Percentiles rank a stretch among this genome's conserved stretches.
These are phyloP conservation scores for Coleophoma crateriformis DNA, from an alignment of 2,329 filamentous ascomycete species.

Conservation along the genomic window DNA sequence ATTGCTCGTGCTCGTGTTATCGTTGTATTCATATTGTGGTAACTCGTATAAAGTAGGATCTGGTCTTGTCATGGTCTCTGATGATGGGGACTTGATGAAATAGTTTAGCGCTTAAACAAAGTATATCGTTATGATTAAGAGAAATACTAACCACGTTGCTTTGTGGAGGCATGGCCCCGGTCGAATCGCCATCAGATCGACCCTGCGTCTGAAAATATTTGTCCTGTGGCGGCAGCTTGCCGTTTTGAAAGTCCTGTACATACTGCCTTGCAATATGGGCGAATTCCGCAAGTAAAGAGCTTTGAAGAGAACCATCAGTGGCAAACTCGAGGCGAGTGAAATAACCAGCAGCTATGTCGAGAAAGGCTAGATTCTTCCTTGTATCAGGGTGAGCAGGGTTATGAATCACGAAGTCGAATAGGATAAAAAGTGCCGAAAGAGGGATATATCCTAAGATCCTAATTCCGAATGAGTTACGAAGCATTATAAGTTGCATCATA, in stretches of 20 bases:
- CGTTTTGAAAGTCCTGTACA: conserved; percentile 13
- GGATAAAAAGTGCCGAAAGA: conserved; percentile 30
- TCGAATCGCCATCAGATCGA: too few species aligned
- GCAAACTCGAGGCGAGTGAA: conserved; percentile 36
- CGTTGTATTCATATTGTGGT: too few species aligned
- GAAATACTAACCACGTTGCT: too few species aligned
- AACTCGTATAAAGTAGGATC: too few species aligned
- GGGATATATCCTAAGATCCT: conserved; percentile 31
- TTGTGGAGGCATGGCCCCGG: too few species aligned
- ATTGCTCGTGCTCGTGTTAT: too few species aligned
- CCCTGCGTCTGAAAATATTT: too few species aligned
- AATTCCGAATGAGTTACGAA: not conserved
- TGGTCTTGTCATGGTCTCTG: too few species aligned
- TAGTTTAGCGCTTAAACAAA: too few species aligned
- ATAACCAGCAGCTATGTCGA: conserved; percentile 36
- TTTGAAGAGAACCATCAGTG: conserved; percentile 29
- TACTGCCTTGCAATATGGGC: conserved; percentile 36
- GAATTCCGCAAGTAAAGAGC: conserved; percentile 32
- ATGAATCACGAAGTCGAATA: conserved; percentile 36
- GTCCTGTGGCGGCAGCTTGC: too few species aligned
- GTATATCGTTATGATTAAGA: too few species aligned
- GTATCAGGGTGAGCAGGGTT: conserved; percentile 30
- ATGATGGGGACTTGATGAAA: too few species aligned
- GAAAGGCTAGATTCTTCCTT: conserved; percentile 29
- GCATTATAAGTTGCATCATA: not conserved